Evolutionary conservation across 371 early-diverging fungal genomes (phyloP).

Genomic region (Caulochytrium protostelioides): DNA sequence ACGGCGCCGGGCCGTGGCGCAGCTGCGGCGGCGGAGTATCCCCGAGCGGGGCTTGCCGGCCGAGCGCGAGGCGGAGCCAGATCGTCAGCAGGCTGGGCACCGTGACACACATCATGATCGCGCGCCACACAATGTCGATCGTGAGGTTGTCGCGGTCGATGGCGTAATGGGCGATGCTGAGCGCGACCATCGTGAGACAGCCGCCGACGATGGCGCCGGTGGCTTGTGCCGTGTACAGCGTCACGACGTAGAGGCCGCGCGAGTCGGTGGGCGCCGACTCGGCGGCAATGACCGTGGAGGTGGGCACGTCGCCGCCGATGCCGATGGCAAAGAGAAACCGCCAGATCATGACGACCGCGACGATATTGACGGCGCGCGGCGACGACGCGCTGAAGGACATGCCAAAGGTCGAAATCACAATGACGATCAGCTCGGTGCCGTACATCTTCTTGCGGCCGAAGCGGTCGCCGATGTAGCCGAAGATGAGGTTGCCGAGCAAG

Average conservation of each 20-base stretch:
- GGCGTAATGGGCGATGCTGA: constrained; percentile 42
- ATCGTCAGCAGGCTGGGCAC: too few relatives aligned
- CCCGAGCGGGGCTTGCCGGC: too few relatives aligned
- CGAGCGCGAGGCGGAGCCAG: too few relatives aligned
- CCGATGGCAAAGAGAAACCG: constrained; percentile 63
- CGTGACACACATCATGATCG: too few relatives aligned
- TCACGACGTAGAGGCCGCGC: constrained; percentile 64
- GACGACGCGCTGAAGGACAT: constrained; percentile 21
- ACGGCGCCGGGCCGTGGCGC: too few relatives aligned
- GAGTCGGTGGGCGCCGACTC: constrained; percentile 58
- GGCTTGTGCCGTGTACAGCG: constrained; percentile 83
- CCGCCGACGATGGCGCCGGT: constrained; percentile 62
- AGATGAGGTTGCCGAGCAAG: constrained; percentile 58
- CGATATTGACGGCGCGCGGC: constrained; percentile 43
- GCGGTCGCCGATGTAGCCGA: constrained; percentile 65
- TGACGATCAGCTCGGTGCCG: constrained; percentile 60
- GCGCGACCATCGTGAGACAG: constrained; percentile 38
- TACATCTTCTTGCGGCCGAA: constrained; percentile 69
- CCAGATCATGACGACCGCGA: constrained; percentile 55
- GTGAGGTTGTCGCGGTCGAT: constrained; percentile 36
- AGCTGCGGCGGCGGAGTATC: too few relatives aligned
- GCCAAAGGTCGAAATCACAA: constrained; percentile 6
- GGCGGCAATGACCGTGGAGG: constrained; percentile 68
- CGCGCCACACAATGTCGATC: constrained; percentile 73
- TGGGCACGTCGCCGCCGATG: constrained; percentile 45